phyloP scores from a whole-genome alignment of 169 alveolate genomes.

The Plasmodium gonderi region DNA sequence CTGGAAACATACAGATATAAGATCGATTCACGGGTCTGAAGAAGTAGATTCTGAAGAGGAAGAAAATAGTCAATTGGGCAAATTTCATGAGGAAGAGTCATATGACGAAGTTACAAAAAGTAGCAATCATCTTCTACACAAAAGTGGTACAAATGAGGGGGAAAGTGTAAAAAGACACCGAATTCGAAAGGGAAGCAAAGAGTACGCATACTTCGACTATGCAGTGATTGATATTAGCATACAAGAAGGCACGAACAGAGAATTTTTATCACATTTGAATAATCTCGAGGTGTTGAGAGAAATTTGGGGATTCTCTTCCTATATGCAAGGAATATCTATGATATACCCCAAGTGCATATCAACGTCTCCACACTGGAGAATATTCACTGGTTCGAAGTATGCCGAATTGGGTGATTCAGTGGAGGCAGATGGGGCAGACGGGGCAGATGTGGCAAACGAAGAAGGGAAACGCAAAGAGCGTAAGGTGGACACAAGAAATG shows the following conservation, averaged over 20 bases:
- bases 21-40: not conserved
- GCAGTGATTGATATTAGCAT: slow-evolving; percentile 51
- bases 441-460: too few relatives aligned
- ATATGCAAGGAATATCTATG: slow-evolving; percentile 56
- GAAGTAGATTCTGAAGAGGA: slow-evolving; percentile 15
- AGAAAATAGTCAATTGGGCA: not conserved
- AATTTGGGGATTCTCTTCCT: slow-evolving; percentile 69
- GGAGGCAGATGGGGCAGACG: not conserved
- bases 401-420: not conserved
- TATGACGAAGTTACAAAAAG: not conserved
- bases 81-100: not conserved
- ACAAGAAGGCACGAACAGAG: not conserved
- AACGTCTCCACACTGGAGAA: slow-evolving; percentile 55
- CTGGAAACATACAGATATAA: slow-evolving; percentile 52
- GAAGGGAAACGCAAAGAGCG: too few relatives aligned
- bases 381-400: slow-evolving; percentile 24
- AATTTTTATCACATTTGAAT: slow-evolving; percentile 15
- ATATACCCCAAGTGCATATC: slow-evolving; percentile 24
- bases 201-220: slow-evolving; percentile 47
- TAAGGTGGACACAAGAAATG: too few relatives aligned
- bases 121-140: not conserved
- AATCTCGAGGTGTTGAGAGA: slow-evolving; percentile 9
- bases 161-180: not conserved
- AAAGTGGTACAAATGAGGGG: not conserved
- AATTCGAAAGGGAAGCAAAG: not conserved